Evolutionary conservation across 23 red algal species (phyloP).

Genomic region (Agarophyton chilense): DNA sequence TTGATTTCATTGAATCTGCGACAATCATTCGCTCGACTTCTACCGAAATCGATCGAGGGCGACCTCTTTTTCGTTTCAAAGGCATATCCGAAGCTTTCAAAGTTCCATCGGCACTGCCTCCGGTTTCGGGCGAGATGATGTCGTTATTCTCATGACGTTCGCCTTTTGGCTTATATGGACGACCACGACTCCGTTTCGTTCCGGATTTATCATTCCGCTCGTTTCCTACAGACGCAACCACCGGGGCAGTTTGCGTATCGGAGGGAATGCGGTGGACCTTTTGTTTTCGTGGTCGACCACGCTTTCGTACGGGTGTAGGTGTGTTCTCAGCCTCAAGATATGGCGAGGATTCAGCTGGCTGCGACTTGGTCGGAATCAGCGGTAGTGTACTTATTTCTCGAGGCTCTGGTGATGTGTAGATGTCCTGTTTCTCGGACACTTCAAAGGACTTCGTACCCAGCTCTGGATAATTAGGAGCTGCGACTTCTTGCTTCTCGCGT

Average conservation of each 20-base stretch:
- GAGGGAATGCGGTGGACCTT: background rate
- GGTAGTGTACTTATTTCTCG: background rate
- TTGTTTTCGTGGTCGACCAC: background rate
- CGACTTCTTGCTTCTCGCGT: background rate
- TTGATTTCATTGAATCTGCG: background rate
- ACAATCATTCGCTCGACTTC: background rate
- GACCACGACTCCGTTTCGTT: background rate
- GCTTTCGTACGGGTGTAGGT: background rate
- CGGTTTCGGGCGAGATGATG: background rate
- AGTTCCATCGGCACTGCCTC: background rate
- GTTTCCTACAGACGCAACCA: background rate
- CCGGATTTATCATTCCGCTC: background rate
- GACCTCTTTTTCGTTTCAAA: background rate
- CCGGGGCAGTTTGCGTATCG: background rate
- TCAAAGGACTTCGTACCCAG: background rate
- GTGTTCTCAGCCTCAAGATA: background rate
- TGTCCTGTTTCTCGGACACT: background rate
- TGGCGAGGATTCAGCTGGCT: background rate
- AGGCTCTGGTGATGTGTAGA: background rate
- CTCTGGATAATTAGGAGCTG: background rate
- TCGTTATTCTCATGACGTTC: background rate
- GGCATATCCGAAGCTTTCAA: background rate
- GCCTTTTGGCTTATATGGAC: background rate
- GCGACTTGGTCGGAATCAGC: too few species aligned
- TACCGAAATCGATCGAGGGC: background rate